A percentile compares a stretch with the other conserved stretches of the same genome.
These are phyloP conservation scores for Candida oleophila DNA, from an alignment of 805 yeast genomes.

Conservation along the genomic window DNA sequence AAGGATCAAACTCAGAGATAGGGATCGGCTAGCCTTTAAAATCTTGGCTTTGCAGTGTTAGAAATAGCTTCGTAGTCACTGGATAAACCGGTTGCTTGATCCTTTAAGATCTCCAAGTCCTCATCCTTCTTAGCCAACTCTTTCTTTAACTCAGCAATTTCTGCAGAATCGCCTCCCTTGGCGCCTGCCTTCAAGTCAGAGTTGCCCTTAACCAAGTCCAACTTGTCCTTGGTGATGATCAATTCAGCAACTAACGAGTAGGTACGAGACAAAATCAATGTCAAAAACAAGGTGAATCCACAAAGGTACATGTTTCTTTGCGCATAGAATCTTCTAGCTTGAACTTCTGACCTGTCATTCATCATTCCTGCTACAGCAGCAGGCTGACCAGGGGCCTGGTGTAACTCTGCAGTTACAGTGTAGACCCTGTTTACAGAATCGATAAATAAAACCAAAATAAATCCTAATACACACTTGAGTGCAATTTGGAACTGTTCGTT, in stretches of 20 bases:
- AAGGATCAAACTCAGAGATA: no score
- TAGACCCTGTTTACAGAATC: constrained; percentile 86
- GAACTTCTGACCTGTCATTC: constrained; percentile 75
- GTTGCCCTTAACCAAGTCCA: constrained; percentile 33
- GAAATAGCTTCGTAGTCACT: constrained; percentile 57
- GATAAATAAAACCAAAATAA: constrained; percentile 77
- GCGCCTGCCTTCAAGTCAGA: constrained; percentile 18
- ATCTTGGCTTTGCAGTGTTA: constrained; percentile 5
- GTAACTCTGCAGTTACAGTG: constrained; percentile 63
- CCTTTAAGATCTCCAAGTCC: constrained; percentile 66
- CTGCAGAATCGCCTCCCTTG: constrained; percentile 29
- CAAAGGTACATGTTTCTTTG: constrained; percentile 96
- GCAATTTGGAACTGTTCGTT: constrained; percentile 73
- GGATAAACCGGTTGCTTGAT: constrained; percentile 66
- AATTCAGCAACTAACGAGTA: constrained; percentile 76
- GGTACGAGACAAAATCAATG: constrained; percentile 82
- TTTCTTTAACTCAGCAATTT: constrained; percentile 46
- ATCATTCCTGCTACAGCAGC: constrained; percentile 24
- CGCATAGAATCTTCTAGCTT: constrained; percentile 89
- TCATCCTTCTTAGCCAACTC: constrained; percentile 55
- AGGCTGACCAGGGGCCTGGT: constrained; percentile 8
- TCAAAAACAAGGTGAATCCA: constrained; percentile 90
- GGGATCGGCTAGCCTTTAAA: no score
- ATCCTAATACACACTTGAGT: constrained; percentile 77
- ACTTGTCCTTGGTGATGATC: constrained; percentile 60